A percentile compares a stretch with the other conserved stretches of the same genome.
Evolutionary conservation across 2,329 filamentous ascomycete genomes (phyloP).

Genomic region (Xylariomycetidae sp.): DNA sequence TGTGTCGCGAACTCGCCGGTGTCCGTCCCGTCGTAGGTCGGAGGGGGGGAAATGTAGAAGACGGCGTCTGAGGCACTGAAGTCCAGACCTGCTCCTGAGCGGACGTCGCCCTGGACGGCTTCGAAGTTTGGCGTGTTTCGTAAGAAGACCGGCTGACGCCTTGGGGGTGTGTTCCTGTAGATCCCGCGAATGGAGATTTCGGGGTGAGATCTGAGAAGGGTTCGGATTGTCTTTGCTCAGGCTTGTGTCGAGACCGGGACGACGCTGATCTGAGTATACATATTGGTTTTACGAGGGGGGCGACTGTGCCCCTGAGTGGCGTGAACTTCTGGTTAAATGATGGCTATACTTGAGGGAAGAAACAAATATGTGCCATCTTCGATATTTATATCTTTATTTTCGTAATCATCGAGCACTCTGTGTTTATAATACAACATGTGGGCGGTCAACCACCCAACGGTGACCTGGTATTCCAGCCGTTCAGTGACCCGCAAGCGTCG

Average conservation of each 20-base stretch:
- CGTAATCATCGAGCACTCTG: too few species aligned
- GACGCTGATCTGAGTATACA: slow-evolving; percentile 26
- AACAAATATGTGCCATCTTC: too few species aligned
- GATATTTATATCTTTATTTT: too few species aligned
- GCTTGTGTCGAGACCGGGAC: slow-evolving; percentile 29
- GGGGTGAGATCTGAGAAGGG: slow-evolving; percentile 16
- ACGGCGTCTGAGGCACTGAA: slow-evolving; percentile 26
- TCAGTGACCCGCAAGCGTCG: too few species aligned
- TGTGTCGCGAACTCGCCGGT: slow-evolving; percentile 17
- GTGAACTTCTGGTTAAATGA: too few species aligned
- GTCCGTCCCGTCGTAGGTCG: slow-evolving; percentile 20
- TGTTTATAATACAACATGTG: too few species aligned
- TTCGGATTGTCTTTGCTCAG: slow-evolving; percentile 25
- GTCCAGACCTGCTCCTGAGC: slow-evolving; percentile 18
- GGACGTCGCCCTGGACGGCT: slow-evolving; percentile 27
- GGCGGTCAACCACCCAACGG: too few species aligned
- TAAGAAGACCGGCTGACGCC: slow-evolving; percentile 23
- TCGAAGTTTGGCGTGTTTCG: slow-evolving; percentile 24
- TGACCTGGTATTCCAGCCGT: too few species aligned
- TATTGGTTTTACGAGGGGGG: too few species aligned
- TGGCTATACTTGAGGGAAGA: too few species aligned
- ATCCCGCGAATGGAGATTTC: slow-evolving; percentile 22
- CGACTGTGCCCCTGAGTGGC: too few species aligned
- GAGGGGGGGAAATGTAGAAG: slow-evolving; percentile 31
- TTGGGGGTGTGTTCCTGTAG: slow-evolving; percentile 27